Evolutionary conservation across 192 early-diverging fungal genomes (phyloP).

Genomic region (Podila epigama): DNA sequence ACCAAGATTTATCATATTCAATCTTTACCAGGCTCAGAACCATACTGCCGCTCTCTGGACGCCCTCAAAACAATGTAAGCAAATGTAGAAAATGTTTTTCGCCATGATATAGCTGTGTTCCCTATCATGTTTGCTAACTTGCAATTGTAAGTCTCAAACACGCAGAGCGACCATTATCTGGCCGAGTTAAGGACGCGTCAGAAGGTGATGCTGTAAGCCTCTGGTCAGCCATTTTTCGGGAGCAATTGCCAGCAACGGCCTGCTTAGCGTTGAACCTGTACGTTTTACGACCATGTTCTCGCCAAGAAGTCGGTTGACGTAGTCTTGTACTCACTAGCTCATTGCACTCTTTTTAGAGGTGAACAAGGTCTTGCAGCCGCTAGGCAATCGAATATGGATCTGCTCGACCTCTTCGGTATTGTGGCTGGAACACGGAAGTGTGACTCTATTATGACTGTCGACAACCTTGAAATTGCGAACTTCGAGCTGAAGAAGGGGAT

Average conservation of each 20-base stretch:
- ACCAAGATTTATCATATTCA: slow-evolving; percentile 5
- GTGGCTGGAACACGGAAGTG: slow-evolving; percentile 1
- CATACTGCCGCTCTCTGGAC: slow-evolving; percentile 1
- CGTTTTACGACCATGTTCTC: neutral
- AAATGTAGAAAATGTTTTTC: no score
- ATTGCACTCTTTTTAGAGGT: neutral
- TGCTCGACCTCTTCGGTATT: neutral
- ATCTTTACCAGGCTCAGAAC: neutral
- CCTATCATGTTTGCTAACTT: no score
- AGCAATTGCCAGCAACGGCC: slow-evolving; percentile 1
- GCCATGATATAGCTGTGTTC: no score
- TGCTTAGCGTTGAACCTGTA: slow-evolving; percentile 4
- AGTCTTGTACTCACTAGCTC: no score
- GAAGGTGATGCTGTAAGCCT: slow-evolving; percentile 3
- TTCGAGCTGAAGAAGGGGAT: slow-evolving; percentile 17
- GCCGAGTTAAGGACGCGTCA: slow-evolving; percentile 3
- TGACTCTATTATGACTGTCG: slow-evolving; percentile 4
- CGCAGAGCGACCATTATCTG: slow-evolving; percentile 4
- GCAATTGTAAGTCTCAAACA: slow-evolving; percentile 2
- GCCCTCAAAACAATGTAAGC: slow-evolving; percentile 17
- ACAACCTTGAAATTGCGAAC: slow-evolving; percentile 21
- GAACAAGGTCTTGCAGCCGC: slow-evolving; percentile 5
- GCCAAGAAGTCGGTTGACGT: neutral
- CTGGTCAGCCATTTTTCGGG: slow-evolving; percentile 6
- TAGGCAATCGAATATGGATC: slow-evolving; percentile 3